Evolutionary conservation across 352 stramenopile genomes (phyloP), one percentile per base, ranked within the genome.

Genomic region (Thraustotheca clavata): DNA sequence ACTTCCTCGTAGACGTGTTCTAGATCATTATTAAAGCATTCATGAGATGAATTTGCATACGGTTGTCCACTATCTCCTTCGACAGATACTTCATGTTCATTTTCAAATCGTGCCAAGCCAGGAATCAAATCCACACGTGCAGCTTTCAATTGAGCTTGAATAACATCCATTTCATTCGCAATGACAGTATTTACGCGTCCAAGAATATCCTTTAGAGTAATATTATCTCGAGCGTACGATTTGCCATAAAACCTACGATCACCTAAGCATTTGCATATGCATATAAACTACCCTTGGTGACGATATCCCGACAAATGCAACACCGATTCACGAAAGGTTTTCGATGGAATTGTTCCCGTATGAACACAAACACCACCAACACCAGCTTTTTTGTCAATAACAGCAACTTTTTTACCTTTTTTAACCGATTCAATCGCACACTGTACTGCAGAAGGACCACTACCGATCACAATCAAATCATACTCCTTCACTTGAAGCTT

Each of bases 321-420:
- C 60, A 96, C 83, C 22, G 88, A 87, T 70, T 96, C 88, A 22
- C 88, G 86, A 71, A 96, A 96, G 6, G 88, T 96, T 71, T 93
- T 93, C 72, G 81, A 91, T 52, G 84, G 83, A 71, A 93, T 91
- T 1, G 84, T 93, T 54, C 84, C 84, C 34, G 84, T 68, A 26
- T 65, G 84, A 33, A 91, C 84, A 57, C 84, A 93, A 32, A 93
- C 84, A 59, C 84, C 84, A 48, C 84, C 84, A 24, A 89, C 68
- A 6, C 62, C 68, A 26, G 61, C 63, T 40, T 72, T 71, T 69
- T 87, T 89, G 80, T 93, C 84, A 39, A 93, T 77, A 34, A 93
- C 73, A 4, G 82, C 84, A 20, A 93, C 84, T 60, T 69, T 71
- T 70, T 91, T 90, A 65, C 84, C 82, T 40, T 76, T 75, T 46